A percentile compares a stretch with the other conserved stretches of the same genome.
Evolutionary conservation across 1,284 basidiomycete species (phyloP).

Genomic region (Entoloma clypeatum): DNA sequence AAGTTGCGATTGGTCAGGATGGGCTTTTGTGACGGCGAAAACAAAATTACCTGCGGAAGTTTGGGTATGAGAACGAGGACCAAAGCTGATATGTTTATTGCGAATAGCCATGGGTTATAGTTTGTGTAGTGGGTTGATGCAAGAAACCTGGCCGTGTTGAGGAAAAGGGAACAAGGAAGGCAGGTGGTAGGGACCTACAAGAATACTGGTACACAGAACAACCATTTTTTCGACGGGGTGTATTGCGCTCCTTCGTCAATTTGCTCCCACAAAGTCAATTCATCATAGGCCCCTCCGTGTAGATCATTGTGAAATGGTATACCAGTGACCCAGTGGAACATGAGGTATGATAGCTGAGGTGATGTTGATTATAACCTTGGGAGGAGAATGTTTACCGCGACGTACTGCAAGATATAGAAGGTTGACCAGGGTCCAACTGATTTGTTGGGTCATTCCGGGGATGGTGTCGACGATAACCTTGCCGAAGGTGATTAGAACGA

Average conservation of each 20-base stretch:
- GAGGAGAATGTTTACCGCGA: conserved; percentile 19
- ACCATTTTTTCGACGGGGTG: conserved; percentile 98
- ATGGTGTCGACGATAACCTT: conserved; percentile 94
- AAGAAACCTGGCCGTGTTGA: conserved; percentile 67
- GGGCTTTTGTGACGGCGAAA: conserved; percentile 4
- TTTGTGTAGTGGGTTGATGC: conserved; percentile 98
- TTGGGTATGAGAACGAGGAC: conserved; percentile 91
- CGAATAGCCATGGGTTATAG: conserved; percentile 90
- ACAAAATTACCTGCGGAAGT: conserved; percentile 70
- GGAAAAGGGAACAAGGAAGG: conserved; percentile 9
- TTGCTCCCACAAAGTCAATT: conserved; percentile 98
- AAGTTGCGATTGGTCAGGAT: conserved; percentile 5
- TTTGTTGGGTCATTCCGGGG: conserved; percentile 90
- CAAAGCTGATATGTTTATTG: conserved; percentile 85
- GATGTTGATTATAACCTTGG: conserved; percentile 1
- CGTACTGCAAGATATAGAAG: conserved; percentile 88
- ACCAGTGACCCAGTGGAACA: conserved; percentile 99
- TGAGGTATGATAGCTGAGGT: conserved; percentile 84
- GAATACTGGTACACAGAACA: conserved; percentile 86
- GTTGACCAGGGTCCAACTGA: conserved; percentile 96
- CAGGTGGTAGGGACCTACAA: conserved; percentile 59
- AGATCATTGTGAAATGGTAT: conserved; percentile 91
- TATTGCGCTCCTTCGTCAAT: conserved; percentile 99
- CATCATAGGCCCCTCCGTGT: conserved; percentile 92
- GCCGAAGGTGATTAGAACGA: conserved; percentile 86